Evolutionary conservation across 1,284 basidiomycete species (phyloP).

Genomic region (Phellopilus nigrolimitatus): DNA sequence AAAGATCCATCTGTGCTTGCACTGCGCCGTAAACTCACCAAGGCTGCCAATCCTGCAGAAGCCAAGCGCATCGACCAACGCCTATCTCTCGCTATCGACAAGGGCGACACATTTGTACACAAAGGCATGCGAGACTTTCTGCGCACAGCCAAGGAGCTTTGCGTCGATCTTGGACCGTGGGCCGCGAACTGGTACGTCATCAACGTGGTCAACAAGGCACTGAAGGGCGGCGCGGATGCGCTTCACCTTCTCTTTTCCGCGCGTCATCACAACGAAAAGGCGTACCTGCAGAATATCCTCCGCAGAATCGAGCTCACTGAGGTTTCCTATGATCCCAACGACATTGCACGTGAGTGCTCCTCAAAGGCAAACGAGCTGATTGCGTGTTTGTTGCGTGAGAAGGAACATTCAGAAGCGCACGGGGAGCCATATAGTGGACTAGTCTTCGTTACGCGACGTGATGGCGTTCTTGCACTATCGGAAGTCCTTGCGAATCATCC

Average conservation of each 20-base stretch:
- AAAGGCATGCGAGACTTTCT: constrained; percentile 57
- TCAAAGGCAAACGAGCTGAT: constrained; percentile 57
- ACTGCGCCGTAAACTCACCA: constrained; percentile 43
- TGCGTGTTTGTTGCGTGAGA: constrained; percentile 49
- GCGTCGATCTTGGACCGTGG: constrained; percentile 61
- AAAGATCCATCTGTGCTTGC: constrained; percentile 57
- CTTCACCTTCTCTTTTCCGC: constrained; percentile 37
- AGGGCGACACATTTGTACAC: constrained; percentile 57
- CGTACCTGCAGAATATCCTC: constrained; percentile 50
- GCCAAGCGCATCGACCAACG: constrained; percentile 54
- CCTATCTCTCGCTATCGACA: constrained; percentile 54
- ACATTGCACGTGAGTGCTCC: constrained; percentile 46
- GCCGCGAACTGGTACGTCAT: constrained; percentile 71
- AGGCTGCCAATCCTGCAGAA: constrained; percentile 30
- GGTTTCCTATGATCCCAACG: constrained; percentile 43
- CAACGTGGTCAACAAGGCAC: constrained; percentile 48
- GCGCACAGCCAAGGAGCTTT: constrained; percentile 53
- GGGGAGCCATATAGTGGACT: constrained; percentile 64
- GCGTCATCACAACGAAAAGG: constrained; percentile 52
- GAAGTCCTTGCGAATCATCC: constrained; percentile 59
- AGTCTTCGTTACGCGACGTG: constrained; percentile 70
- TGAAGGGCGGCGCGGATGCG: constrained; percentile 37
- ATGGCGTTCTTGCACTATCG: constrained; percentile 60
- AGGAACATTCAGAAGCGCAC: constrained; percentile 41
- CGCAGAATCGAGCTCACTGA: constrained; percentile 37